Base-by-base conservation (phyloP, 305 asterid species). In the Ajuga reptans region DNA sequence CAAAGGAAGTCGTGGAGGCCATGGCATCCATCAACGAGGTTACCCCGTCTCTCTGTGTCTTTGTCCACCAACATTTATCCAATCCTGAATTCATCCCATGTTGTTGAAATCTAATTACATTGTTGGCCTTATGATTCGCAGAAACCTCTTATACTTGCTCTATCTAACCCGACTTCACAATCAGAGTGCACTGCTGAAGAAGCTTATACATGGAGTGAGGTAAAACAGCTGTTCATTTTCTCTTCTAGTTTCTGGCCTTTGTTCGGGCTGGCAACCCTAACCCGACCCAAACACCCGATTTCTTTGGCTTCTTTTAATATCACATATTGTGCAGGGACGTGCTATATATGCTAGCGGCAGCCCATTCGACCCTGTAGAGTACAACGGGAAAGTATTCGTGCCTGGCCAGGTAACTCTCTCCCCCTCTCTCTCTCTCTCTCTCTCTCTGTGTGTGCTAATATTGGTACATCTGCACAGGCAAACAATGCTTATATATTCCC, bases 271-370 rank as follows among this genome's bases (percentile, higher is more conserved):
- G 45, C 45, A 1, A 39, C 27, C 2, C 1, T 2, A 39, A 1
- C 45, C 10, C 8, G 45, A 9, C 45, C 10, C 45, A 39, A 39
- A 9, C 11, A 31, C 11, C 11, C 11, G 7, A 11, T 9, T 9
- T 9, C 41, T 4, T 9, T 14, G 12, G 27, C 12, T 62, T 55
- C 39, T 69, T 12, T 17, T 61, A 16, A 46, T 52, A 43, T 54
- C 42, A 5, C 24, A 9, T 34, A 12, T 54, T 9, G 12, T 39
- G 36, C 83, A 91, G 96, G 97, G 96, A 41, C 89, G 90, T 17
- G 91, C 96, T 55, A 83, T 90, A 68, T 92, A 81, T 72, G 92
- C 95, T 39, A 92, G 97, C 69, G 98, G 98, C 78, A 90, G 98
- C 75, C 98, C 98, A 43, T 92, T 92, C 73, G 89, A 85, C 66